Evolutionary conservation across 768 basidiomycete species (phyloP).

Genomic region (Galerina sulciceps): DNA sequence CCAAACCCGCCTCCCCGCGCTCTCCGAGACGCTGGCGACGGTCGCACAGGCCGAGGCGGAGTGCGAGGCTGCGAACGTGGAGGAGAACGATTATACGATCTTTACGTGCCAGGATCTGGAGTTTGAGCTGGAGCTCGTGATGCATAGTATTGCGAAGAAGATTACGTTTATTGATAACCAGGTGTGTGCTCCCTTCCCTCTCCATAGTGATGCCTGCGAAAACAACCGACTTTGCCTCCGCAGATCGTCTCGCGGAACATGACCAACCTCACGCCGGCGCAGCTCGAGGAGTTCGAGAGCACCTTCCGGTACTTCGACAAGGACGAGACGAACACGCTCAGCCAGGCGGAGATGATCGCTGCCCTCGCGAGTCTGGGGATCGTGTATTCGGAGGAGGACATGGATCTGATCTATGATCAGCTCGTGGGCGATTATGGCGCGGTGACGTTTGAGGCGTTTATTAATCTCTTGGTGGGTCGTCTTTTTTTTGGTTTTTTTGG

Average conservation of each 20-base stretch:
- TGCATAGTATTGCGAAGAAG: conserved; percentile 84
- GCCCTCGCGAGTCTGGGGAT: conserved; percentile 95
- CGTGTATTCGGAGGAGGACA: conserved; percentile 90
- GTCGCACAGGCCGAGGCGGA: conserved; percentile 73
- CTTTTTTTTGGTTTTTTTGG: not conserved
- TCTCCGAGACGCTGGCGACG: conserved; percentile 58
- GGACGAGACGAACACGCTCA: conserved; percentile 89
- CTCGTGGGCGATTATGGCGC: conserved; percentile 83
- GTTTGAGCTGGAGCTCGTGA: conserved; percentile 85
- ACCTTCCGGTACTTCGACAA: conserved; percentile 98
- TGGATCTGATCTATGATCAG: conserved; percentile 82
- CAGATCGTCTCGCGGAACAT: conserved; percentile 94
- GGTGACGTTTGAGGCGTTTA: conserved; percentile 92
- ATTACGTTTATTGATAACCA: conserved; percentile 98
- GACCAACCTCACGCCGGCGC: conserved; percentile 94
- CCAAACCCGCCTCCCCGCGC: conserved; percentile 66
- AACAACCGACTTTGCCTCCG: not conserved
- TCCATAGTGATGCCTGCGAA: no score
- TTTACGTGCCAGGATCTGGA: conserved; percentile 88
- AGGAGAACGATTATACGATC: conserved; percentile 96
- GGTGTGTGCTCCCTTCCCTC: conserved; percentile 41
- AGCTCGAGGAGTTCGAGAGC: conserved; percentile 94
- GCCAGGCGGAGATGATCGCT: conserved; percentile 85
- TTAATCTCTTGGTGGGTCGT: conserved; percentile 81
- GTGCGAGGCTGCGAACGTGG: conserved; percentile 87